Evolutionary conservation across 2,329 filamentous ascomycete species (phyloP), one percentile per base, ranked within the genome.

Genomic region (Aspergillus jensenii): DNA sequence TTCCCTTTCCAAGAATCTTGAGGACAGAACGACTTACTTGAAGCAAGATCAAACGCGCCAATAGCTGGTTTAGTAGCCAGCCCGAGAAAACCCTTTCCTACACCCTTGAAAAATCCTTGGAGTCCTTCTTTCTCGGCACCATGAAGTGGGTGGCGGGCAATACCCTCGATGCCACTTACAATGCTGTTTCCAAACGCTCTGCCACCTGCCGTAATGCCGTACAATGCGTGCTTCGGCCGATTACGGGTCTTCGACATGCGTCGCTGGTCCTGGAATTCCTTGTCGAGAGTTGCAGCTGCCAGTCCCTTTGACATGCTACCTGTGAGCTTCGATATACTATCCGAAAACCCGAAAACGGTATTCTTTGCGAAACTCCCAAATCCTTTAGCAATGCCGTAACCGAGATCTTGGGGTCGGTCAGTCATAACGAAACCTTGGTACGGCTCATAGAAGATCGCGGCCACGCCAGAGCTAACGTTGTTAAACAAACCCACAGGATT

Each of bases 321-420:
- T 1, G 96, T 99, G 72, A 98, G 90, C 73, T 99, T 99, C 66
- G 93, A 95, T 79, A 99, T 93, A 69, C 91, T 96, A 79, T 99
- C 96, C 1, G 90, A 96, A 73, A 99, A 90, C 46, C 95, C 96
- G 75, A 96, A 99, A 11, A 99, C 93, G 0, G 92, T 96, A 78
- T 99, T 99, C 82, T 99, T 99, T 65, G 97, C 90, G 70, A 99
- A 98, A 63, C 91, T 96, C 0, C 92, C 93, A 11, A 96, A 95
- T 40, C 95, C 95, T 75, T 97, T 97, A 37, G 95, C 96, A 62
- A 99, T 96, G 17, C 95, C 95, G 41, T 96, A 82, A 19, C 95
- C 96, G 55, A 99, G 87, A 64, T 99, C 93, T 74, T 98, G 93
- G 2, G 95, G 96, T 65, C 90, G 87, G 73, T 99, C 95, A 0